Conservation (phyloP, 768 basidiomycete genomes). For the Boletus edulis region DNA sequence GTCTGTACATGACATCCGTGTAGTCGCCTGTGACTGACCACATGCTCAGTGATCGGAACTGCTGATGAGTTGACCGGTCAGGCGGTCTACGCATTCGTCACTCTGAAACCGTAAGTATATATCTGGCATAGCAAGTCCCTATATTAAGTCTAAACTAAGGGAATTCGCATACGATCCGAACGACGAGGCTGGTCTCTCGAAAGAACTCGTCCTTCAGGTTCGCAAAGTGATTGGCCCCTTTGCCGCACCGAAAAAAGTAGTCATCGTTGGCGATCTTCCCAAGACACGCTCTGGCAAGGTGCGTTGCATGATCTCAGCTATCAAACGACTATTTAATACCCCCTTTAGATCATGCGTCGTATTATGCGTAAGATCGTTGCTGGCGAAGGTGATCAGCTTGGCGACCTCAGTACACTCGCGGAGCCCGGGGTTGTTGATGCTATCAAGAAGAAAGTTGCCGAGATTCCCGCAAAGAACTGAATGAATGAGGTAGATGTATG, state of each 20-base stretch:
- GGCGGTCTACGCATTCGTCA: conserved; percentile 93
- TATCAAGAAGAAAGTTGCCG: conserved; percentile 78
- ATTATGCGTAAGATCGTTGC: conserved; percentile 96
- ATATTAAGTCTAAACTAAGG: conserved; percentile 31
- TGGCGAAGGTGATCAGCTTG: conserved; percentile 92
- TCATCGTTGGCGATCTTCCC: conserved; percentile 79
- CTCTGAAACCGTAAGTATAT: conserved; percentile 79
- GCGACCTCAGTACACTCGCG: conserved; percentile 90
- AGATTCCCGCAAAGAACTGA: conserved; percentile 25
- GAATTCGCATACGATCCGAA: conserved; percentile 77
- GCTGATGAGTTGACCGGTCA: conserved; percentile 89
- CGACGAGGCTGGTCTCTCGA: conserved; percentile 68
- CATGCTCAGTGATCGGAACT: conserved; percentile 64
- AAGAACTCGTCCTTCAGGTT: conserved; percentile 92
- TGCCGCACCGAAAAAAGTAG: conserved; percentile 93
- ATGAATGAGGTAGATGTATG: background rate
- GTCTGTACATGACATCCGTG: conserved; percentile 26
- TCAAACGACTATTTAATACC: background rate
- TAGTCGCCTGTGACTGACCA: conserved; percentile 4
- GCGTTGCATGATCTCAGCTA: background rate
- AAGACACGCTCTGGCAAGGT: conserved; percentile 95
- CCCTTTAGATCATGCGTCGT: conserved; percentile 79
- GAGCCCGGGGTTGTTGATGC: conserved; percentile 84
- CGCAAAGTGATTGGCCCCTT: conserved; percentile 98
- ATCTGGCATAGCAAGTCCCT: background rate